Evolutionary conservation across 2,329 filamentous ascomycete species (phyloP).

Genomic region (Alternaria angustiovoidea): DNA sequence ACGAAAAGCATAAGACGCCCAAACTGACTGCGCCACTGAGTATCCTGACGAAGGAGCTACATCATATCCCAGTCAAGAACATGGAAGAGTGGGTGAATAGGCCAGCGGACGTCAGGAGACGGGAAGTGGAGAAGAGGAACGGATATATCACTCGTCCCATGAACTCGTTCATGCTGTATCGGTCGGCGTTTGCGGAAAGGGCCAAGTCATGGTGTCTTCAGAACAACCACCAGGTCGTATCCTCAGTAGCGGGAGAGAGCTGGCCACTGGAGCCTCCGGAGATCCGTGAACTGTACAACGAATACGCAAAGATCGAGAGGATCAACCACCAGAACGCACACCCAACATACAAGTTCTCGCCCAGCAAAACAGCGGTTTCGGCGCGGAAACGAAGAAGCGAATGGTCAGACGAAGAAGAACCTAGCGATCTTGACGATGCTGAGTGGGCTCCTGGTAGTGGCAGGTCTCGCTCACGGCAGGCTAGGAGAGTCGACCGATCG

Average conservation of each 20-base stretch:
- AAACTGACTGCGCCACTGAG: constrained; percentile 74
- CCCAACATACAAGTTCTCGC: constrained; percentile 93
- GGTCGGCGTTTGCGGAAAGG: constrained; percentile 87
- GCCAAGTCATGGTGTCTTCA: constrained; percentile 82
- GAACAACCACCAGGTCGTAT: constrained; percentile 94
- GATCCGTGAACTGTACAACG: constrained; percentile 77
- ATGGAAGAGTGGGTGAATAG: constrained; percentile 83
- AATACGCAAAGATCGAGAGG: constrained; percentile 80
- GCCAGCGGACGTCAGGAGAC: constrained; percentile 68
- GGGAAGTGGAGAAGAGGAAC: constrained; percentile 74
- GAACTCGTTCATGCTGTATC: constrained; percentile 98
- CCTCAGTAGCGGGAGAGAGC: constrained; percentile 82
- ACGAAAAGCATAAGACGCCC: constrained; percentile 58
- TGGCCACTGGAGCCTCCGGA: constrained; percentile 83
- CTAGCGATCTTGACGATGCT: constrained; percentile 54
- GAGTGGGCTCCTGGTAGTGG: constrained; percentile 48
- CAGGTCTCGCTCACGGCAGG: constrained; percentile 29
- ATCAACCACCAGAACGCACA: constrained; percentile 85
- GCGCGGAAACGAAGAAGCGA: constrained; percentile 59
- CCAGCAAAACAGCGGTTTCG: constrained; percentile 69
- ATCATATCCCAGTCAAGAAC: constrained; percentile 72
- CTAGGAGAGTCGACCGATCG: constrained; percentile 35
- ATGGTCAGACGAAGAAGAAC: constrained; percentile 49
- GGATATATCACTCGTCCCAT: constrained; percentile 90
- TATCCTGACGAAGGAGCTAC: constrained; percentile 70